Percentiles rank a stretch among this genome's conserved stretches.
phyloP scores from a whole-genome alignment of 176 grass and related monocot species.

The Cocos nucifera region DNA sequence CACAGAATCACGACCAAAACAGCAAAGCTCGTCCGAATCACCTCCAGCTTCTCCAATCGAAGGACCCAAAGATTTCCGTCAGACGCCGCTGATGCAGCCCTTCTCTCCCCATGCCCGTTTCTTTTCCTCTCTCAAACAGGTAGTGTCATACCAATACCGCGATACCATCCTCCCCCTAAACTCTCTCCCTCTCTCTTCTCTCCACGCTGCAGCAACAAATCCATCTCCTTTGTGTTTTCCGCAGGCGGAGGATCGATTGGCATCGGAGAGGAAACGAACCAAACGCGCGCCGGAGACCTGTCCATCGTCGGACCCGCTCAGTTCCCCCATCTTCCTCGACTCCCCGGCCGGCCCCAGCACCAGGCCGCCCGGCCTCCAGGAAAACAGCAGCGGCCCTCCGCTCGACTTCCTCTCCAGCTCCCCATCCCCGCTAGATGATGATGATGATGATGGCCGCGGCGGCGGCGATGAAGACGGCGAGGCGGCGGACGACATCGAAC shows the following conservation, averaged over 20 bases:
- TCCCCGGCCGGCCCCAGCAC: neutral
- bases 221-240: neutral
- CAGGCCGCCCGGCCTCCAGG: neutral
- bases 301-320: constrained; percentile 8
- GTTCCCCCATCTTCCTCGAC: constrained; percentile 42
- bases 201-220: neutral
- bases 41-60: no score
- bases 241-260: constrained; percentile 44
- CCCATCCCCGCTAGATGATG: constrained; percentile 1
- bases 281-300: neutral
- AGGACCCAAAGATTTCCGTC: no score
- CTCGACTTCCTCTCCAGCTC: constrained; percentile 38
- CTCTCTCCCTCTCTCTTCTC: neutral
- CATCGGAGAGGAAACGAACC: constrained; percentile 10
- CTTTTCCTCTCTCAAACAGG: constrained; percentile 53
- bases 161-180: neutral
- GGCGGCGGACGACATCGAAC: constrained; percentile 28
- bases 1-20: no score
- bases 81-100: constrained; percentile 18
- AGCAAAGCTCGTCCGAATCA: no score
- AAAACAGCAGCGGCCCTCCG: constrained; percentile 33
- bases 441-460: neutral
- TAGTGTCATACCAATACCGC: neutral
- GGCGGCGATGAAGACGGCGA: neutral
- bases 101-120: constrained; percentile 39